Percentiles rank a stretch among this genome's conserved stretches.
These are phyloP conservation scores for Lachnellula willkommii DNA, from an alignment of 2,329 filamentous ascomycete genomes.

Conservation along the genomic window DNA sequence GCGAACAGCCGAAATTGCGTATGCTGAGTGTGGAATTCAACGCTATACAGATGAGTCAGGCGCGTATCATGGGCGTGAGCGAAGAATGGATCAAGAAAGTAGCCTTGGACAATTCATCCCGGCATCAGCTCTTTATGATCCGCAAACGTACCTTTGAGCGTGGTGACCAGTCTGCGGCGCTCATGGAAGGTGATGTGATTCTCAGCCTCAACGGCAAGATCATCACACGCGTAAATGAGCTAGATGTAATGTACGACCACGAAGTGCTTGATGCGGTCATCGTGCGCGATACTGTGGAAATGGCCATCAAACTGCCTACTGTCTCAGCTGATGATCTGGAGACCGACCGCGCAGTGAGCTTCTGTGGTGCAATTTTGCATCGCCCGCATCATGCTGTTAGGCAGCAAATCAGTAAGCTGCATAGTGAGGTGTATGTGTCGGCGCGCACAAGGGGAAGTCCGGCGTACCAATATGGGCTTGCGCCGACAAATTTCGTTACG, in stretches of 20 bases:
- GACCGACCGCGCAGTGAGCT: conserved; percentile 85
- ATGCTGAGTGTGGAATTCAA: conserved; percentile 94
- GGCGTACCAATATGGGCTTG: conserved; percentile 83
- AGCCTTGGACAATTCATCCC: conserved; percentile 78
- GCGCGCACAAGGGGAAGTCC: conserved; percentile 78
- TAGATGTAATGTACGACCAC: conserved; percentile 95
- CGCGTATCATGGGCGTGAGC: conserved; percentile 91
- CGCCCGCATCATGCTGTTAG: conserved; percentile 92
- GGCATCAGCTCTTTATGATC: conserved; percentile 98
- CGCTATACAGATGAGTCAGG: conserved; percentile 94
- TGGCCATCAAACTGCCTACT: conserved; percentile 72
- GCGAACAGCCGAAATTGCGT: conserved; percentile 71
- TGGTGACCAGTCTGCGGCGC: conserved; percentile 54
- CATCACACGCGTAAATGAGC: conserved; percentile 85
- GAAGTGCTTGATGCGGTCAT: conserved; percentile 78
- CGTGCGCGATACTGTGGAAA: conserved; percentile 76
- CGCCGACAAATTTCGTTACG: conserved; percentile 95
- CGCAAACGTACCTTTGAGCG: conserved; percentile 75
- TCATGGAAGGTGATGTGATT: conserved; percentile 88
- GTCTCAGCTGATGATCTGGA: conserved; percentile 86
- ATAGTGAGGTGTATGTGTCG: conserved; percentile 94
- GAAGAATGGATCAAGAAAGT: conserved; percentile 95
- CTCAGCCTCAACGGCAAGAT: conserved; percentile 86
- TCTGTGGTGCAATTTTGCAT: conserved; percentile 92
- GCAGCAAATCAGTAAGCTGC: conserved; percentile 94